Percentiles rank a stretch among this genome's conserved stretches.
These are phyloP conservation scores for Penicillium capsulatum DNA, from an alignment of 2,329 filamentous ascomycete species.

Conservation along the genomic window DNA sequence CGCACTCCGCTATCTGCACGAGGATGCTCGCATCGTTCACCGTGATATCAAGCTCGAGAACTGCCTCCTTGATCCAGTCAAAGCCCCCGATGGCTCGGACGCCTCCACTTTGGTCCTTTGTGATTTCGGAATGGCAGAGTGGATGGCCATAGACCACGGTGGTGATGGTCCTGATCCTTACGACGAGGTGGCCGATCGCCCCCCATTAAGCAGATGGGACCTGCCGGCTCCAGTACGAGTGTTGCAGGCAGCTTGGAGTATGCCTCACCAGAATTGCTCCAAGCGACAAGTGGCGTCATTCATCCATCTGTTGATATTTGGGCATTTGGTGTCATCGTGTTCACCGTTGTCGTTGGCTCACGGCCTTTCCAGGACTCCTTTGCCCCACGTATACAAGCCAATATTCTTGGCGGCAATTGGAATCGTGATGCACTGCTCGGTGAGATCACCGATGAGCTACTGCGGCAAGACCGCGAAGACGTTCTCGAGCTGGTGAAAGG, in stretches of 20 bases:
- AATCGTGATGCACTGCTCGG: constrained; percentile 49
- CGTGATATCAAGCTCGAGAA: constrained; percentile 68
- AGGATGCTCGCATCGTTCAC: constrained; percentile 63
- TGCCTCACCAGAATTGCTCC: constrained; percentile 47
- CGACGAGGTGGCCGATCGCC: constrained; percentile 44
- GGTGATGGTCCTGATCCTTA: constrained; percentile 49
- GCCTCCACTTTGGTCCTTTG: constrained; percentile 59
- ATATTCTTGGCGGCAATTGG: constrained; percentile 60
- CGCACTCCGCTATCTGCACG: constrained; percentile 62
- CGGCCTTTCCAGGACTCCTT: constrained; percentile 61
- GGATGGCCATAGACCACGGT: constrained; percentile 55
- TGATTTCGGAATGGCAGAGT: constrained; percentile 67
- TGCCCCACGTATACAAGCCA: constrained; percentile 54
- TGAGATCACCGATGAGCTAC: constrained; percentile 35
- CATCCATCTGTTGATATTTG: constrained; percentile 60
- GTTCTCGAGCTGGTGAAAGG: constrained; percentile 56
- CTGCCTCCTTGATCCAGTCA: constrained; percentile 57
- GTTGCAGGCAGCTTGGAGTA: constrained; percentile 59
- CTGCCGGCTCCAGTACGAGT: constrained; percentile 53
- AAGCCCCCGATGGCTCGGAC: constrained; percentile 44
- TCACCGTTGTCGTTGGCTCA: constrained; percentile 56
- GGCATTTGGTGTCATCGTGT: constrained; percentile 63
- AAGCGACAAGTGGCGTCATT: constrained; percentile 38
- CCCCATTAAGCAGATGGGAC: constrained; percentile 51
- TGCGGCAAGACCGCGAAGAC: constrained; percentile 44